phyloP scores from a whole-genome alignment of 1,139 yeast genomes.

The Pichia inconspicua region DNA sequence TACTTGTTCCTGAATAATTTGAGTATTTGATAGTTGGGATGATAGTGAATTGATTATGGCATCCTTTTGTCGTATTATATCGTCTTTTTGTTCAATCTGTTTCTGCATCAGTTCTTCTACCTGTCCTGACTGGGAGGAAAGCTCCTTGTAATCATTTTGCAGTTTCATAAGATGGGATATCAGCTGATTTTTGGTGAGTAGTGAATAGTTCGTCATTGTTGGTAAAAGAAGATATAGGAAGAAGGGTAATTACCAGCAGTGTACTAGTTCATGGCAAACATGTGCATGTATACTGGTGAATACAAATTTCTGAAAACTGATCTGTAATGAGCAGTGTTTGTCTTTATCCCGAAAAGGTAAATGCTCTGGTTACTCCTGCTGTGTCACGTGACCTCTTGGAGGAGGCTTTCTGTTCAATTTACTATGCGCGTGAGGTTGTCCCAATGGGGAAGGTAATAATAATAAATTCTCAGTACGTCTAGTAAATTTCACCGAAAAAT shows the following conservation, averaged over 20 bases:
- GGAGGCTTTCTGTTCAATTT: not conserved
- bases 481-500: not conserved
- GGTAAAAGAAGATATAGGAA: not conserved
- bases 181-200: slow-evolving; percentile 15
- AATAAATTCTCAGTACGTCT: not conserved
- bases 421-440: not conserved
- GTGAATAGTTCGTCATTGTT: not conserved
- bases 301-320: not conserved
- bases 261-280: too few relatives aligned
- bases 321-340: slow-evolving; percentile 1
- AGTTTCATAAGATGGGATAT: slow-evolving; percentile 16
- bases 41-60: not conserved
- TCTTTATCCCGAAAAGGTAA: slow-evolving; percentile 8
- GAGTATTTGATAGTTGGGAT: not conserved
- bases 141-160: slow-evolving; percentile 19
- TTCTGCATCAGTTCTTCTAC: slow-evolving; percentile 23
- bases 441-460: not conserved
- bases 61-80: slow-evolving; percentile 1
- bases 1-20: slow-evolving; percentile 1
- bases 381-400: not conserved
- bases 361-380: too few relatives aligned
- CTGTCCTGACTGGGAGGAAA: slow-evolving; percentile 19
- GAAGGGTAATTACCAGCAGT: not conserved
- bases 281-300: too few relatives aligned
- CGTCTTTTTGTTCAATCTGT: slow-evolving; percentile 14